Conservation (phyloP, 345 rosid species). For the Hibiscus syriacus region DNA sequence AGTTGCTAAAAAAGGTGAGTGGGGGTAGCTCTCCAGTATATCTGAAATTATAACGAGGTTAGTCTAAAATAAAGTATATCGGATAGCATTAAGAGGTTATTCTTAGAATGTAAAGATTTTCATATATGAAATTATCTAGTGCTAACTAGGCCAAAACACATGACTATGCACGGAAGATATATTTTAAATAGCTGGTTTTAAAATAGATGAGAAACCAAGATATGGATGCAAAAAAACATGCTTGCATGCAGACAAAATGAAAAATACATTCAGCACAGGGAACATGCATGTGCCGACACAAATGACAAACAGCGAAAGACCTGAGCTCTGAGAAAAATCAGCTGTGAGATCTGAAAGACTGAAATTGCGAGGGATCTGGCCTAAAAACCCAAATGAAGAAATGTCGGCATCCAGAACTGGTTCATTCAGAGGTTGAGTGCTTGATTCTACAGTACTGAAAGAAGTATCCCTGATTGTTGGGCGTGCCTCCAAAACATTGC, state of each 20-base stretch:
- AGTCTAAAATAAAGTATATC: background rate
- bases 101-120: background rate
- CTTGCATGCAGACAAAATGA: background rate
- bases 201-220: background rate
- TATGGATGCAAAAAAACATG: background rate
- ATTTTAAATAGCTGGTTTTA: background rate
- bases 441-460: conserved; percentile 67
- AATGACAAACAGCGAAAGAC: conserved; percentile 29
- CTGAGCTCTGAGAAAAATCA: conserved; percentile 86
- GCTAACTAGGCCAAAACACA: background rate
- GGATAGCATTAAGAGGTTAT: background rate
- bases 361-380: conserved; percentile 74
- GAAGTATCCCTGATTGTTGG: conserved; percentile 62
- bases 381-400: conserved; percentile 68
- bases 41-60: conserved; percentile 34
- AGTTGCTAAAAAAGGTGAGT: conserved; percentile 68
- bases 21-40: conserved; percentile 71
- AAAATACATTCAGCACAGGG: background rate
- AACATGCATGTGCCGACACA: background rate
- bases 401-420: conserved; percentile 63
- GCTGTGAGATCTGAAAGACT: conserved; percentile 94
- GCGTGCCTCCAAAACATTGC: conserved; percentile 57
- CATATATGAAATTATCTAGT: background rate
- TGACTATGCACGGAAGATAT: too few relatives aligned
- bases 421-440: conserved; percentile 64